Evolutionary conservation across 768 basidiomycete genomes (phyloP), one percentile per base, ranked within the genome.

Genomic region (Boletus reticulatus): DNA sequence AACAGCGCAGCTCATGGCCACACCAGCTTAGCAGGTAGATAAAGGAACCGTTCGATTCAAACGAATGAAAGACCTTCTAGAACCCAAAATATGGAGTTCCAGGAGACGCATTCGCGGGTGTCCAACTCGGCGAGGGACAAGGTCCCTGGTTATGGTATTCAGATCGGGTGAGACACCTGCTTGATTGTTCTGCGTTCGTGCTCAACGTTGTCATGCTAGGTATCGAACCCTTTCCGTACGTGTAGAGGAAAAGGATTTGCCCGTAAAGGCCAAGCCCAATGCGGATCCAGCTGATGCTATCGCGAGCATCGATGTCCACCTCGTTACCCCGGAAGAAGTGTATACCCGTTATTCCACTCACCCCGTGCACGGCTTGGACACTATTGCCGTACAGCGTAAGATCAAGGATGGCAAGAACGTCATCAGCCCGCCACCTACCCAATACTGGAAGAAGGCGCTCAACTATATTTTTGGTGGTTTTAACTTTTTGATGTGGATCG

Each of bases 391-490:
- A 12, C 67, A 72, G 50, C 72, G 78, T 19, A 67, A 64, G 47
- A 56, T 70, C 22, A 61, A 68, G 42, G 62, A 70, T 37, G 78
- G 76, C 31, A 76, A 68, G 58, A 84, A 84, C 66, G 70, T 75
- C 50, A 78, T 83, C 38, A 76, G 75, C 19, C 75, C 79, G 0
- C 80, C 78, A 0, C 75, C 72, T 0, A 75, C 74, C 2, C 78
- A 80, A 53, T 74, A 72, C 60, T 79, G 67, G 73, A 76, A 75
- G 63, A 83, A 81, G 69, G 70, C 75, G 49, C 60, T 80, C 27
- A 77, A 76, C 53, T 84, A 82, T 55, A 59, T 83, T 44, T 80
- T 84, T 52, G 80, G 81, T 37, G 83, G 83, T 1, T 83, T 84
- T 67, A 82, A 82, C 51, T 76, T 75, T 47, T 68, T 84, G 43